phyloP scores from a whole-genome alignment of 2,329 filamentous ascomycete species.

The Cladophialophora chaetospira region DNA sequence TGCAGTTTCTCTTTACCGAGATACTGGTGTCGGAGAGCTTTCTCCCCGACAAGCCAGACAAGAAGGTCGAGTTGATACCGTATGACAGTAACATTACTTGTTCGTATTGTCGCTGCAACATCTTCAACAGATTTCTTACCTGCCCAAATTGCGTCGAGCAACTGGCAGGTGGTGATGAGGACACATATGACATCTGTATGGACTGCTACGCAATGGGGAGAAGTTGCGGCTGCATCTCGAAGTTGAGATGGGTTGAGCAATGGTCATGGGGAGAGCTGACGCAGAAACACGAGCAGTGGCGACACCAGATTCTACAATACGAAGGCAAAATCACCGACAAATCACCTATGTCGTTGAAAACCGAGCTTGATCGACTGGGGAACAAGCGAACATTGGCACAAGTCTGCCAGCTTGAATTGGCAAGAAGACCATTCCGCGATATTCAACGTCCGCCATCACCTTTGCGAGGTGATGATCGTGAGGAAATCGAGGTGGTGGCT shows the following conservation, averaged over 20 bases:
- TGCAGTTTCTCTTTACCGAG: conserved; percentile 76
- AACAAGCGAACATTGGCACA: conserved; percentile 79
- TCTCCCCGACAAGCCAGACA: conserved; percentile 60
- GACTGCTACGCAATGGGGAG: conserved; percentile 98
- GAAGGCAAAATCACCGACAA: conserved; percentile 67
- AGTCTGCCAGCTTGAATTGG: conserved; percentile 89
- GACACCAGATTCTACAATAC: conserved; percentile 72
- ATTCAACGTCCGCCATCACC: conserved; percentile 62
- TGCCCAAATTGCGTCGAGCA: conserved; percentile 79
- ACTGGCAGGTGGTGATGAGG: conserved; percentile 68
- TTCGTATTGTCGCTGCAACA: conserved; percentile 92
- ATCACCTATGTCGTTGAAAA: conserved; percentile 70
- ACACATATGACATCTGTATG: conserved; percentile 96
- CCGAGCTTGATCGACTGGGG: conserved; percentile 65
- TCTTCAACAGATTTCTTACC: conserved; percentile 95
- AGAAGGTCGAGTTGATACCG: conserved; percentile 70
- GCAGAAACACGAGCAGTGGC: conserved; percentile 79
- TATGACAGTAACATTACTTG: conserved; percentile 94
- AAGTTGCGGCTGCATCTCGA: conserved; percentile 85
- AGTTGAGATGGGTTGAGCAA: conserved; percentile 88
- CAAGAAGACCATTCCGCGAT: conserved; percentile 77
- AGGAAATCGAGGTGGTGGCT: conserved; percentile 50
- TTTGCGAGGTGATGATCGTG: conserved; percentile 44
- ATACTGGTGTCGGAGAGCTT: conserved; percentile 88
- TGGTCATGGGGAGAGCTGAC: conserved; percentile 81